phyloP scores from a whole-genome alignment of 805 yeast genomes.

The Myxozyma neotropica region DNA sequence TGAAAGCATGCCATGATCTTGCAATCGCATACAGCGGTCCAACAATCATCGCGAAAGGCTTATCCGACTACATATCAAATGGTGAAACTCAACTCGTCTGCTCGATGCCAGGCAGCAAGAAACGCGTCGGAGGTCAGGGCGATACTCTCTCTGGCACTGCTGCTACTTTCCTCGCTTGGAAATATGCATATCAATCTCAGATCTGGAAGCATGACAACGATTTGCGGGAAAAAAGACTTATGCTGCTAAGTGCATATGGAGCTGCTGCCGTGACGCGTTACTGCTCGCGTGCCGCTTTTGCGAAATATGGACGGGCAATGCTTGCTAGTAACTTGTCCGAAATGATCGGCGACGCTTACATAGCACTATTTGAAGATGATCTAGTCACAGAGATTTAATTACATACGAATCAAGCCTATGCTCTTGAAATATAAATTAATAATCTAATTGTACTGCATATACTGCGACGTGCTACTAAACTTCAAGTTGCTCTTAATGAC shows the following conservation, averaged over 20 bases:
- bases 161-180: conserved; percentile 84
- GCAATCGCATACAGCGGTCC: conserved; percentile 58
- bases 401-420: not conserved
- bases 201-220: conserved; percentile 58
- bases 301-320: conserved; percentile 70
- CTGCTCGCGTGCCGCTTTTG: conserved; percentile 68
- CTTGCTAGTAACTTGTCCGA: conserved; percentile 81
- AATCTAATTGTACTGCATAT: conserved; percentile 68
- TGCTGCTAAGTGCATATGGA: conserved; percentile 57
- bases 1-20: conserved; percentile 43
- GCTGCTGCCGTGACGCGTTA: conserved; percentile 69
- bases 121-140: conserved; percentile 96
- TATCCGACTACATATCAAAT: conserved; percentile 61
- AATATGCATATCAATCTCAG: conserved; percentile 58
- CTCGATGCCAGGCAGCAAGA: conserved; percentile 62
- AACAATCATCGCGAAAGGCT: conserved; percentile 74
- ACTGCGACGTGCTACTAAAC: conserved; percentile 94
- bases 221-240: conserved; percentile 41
- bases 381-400: not conserved
- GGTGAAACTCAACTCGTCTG: conserved; percentile 50
- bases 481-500: conserved; percentile 98
- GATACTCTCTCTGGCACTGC: conserved; percentile 86
- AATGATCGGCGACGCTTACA: conserved; percentile 64
- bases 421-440: no score
- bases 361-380: conserved; percentile 45